These are phyloP conservation scores for Ceratobasidium sp. DNA, from an alignment of 1,284 basidiomycete species.

Conservation along the genomic window DNA sequence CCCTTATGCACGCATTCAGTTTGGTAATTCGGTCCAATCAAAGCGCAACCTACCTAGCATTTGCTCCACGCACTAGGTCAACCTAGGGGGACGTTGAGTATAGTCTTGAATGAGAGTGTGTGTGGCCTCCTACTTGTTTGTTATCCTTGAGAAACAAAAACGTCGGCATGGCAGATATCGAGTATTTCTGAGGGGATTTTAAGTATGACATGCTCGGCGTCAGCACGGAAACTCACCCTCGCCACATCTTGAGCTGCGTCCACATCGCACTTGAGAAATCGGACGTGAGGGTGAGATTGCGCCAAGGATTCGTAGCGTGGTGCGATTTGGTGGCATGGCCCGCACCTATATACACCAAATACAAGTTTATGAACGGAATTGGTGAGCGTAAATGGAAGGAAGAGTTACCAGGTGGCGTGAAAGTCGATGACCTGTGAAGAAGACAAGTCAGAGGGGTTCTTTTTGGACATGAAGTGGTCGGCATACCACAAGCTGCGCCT, in stretches of 20 bases:
- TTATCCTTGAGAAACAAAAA: slow-evolving; percentile 40
- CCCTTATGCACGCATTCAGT: neutral
- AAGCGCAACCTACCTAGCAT: slow-evolving; percentile 2
- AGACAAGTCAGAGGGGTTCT: too few species aligned
- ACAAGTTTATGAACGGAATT: too few species aligned
- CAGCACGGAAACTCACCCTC: neutral
- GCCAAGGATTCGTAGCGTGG: slow-evolving; percentile 21
- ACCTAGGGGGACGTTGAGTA: neutral
- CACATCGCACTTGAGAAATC: slow-evolving; percentile 30
- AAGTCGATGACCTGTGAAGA: slow-evolving; percentile 22
- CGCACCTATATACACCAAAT: slow-evolving; percentile 15
- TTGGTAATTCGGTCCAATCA: neutral
- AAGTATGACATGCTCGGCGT: neutral
- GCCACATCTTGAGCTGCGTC: slow-evolving; percentile 28
- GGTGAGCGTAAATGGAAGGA: neutral
- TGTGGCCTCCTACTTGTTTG: neutral
- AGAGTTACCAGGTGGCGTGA: slow-evolving; percentile 22
- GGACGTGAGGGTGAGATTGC: slow-evolving; percentile 11
- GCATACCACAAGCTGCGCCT: slow-evolving; percentile 28
- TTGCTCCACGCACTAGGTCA: slow-evolving; percentile 38
- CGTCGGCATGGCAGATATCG: slow-evolving; percentile 31
- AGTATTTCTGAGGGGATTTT: slow-evolving; percentile 2
- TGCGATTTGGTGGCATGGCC: slow-evolving; percentile 32
- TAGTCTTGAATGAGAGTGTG: too few species aligned
- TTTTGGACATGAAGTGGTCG: too few species aligned